phyloP scores from a whole-genome alignment of 2,329 filamentous ascomycete species.

The Talaromyces islandicus region DNA sequence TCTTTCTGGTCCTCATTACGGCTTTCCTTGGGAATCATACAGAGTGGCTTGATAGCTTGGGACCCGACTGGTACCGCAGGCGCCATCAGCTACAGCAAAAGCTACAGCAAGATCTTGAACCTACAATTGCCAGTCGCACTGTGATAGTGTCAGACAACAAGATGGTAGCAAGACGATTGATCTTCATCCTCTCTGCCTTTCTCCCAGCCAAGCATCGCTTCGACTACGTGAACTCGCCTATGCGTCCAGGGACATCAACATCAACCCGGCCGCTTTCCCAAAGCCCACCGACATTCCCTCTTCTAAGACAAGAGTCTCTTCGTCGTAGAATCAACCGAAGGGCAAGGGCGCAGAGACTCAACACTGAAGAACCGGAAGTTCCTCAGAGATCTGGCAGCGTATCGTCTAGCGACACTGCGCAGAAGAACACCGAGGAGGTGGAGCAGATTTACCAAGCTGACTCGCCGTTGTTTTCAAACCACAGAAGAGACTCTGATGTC shows the following conservation, averaged over 20 bases:
- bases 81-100: slow-evolving; percentile 48
- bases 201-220: slow-evolving; percentile 44
- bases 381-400: slow-evolving; percentile 38
- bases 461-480: slow-evolving; percentile 18
- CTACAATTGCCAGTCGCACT: slow-evolving; percentile 47
- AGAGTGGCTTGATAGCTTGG: slow-evolving; percentile 52
- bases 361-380: slow-evolving; percentile 25
- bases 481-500: slow-evolving; percentile 38
- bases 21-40: slow-evolving; percentile 56
- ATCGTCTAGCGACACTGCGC: slow-evolving; percentile 38
- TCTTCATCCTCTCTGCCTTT: slow-evolving; percentile 55
- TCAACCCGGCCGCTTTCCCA: slow-evolving; percentile 48
- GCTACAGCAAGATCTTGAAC: slow-evolving; percentile 40
- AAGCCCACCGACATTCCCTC: slow-evolving; percentile 46
- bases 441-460: slow-evolving; percentile 18
- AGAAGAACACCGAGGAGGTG: slow-evolving; percentile 26
- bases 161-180: slow-evolving; percentile 52
- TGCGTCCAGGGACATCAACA: slow-evolving; percentile 36
- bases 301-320: slow-evolving; percentile 48
- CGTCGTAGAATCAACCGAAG: slow-evolving; percentile 50
- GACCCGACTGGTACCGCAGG: slow-evolving; percentile 50
- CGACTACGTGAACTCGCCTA: slow-evolving; percentile 31
- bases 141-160: slow-evolving; percentile 54
- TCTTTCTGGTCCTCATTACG: slow-evolving; percentile 54
- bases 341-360: slow-evolving; percentile 41